These are phyloP conservation scores for Paecilomyces dactylethromorphus DNA, from an alignment of 2,329 filamentous ascomycete genomes.

Conservation along the genomic window DNA sequence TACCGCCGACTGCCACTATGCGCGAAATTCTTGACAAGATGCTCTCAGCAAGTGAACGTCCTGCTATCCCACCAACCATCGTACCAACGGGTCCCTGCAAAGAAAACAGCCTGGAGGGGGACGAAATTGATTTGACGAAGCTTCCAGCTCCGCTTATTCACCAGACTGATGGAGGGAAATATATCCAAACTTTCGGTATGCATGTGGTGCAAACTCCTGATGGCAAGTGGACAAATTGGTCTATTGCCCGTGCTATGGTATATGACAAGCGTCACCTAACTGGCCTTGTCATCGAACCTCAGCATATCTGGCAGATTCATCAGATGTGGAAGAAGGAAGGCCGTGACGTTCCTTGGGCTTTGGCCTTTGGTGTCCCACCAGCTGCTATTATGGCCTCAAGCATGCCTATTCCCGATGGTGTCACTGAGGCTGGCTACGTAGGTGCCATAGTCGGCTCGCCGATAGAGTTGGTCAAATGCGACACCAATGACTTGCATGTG, in stretches of 20 bases:
- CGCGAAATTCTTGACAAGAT: slow-evolving; percentile 39
- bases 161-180: slow-evolving; percentile 43
- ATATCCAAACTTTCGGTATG: slow-evolving; percentile 47
- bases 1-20: slow-evolving; percentile 31
- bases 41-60: slow-evolving; percentile 25
- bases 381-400: no score
- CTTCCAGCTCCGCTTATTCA: slow-evolving; percentile 41
- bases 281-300: slow-evolving; percentile 38
- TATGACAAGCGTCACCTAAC: no score
- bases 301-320: slow-evolving; percentile 43
- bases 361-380: no score
- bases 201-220: slow-evolving; percentile 42
- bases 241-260: slow-evolving; percentile 18
- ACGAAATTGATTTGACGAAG: slow-evolving; percentile 37
- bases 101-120: slow-evolving; percentile 30
- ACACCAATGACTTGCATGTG: no score
- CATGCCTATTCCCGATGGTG: no score
- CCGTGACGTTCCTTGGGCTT: slow-evolving; percentile 42
- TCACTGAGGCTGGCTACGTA: no score
- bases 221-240: slow-evolving; percentile 40
- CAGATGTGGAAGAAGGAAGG: slow-evolving; percentile 42
- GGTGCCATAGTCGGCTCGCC: no score
- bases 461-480: no score
- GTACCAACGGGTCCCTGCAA: slow-evolving; percentile 38
- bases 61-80: slow-evolving; percentile 25